These are phyloP conservation scores for Blastomyces percursus DNA, from an alignment of 2,329 filamentous ascomycete species.

Conservation along the genomic window DNA sequence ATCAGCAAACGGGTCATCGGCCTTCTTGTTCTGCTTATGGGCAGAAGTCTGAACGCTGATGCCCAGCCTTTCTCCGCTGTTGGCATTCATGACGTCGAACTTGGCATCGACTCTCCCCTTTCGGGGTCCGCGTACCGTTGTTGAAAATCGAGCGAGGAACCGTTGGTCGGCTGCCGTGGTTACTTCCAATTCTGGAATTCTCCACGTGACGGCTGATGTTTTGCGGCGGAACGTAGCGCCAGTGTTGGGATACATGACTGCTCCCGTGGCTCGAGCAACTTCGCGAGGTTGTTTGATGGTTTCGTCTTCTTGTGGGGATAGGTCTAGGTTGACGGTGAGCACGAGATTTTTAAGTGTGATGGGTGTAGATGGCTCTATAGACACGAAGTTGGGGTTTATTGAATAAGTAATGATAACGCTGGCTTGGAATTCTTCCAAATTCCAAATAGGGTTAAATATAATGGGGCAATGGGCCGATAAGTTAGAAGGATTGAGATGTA, in stretches of 20 bases:
- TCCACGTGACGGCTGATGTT: constrained; percentile 37
- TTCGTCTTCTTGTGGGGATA: constrained; percentile 29
- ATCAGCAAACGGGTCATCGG: constrained; percentile 40
- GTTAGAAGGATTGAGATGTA: constrained; percentile 56
- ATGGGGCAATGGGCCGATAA: constrained; percentile 57
- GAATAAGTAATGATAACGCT: constrained; percentile 76
- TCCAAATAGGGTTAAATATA: constrained; percentile 66
- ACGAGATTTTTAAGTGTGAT: constrained; percentile 66
- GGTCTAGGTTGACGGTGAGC: constrained; percentile 45
- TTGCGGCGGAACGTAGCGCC: constrained; percentile 38
- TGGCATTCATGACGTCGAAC: constrained; percentile 57
- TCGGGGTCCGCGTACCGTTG: constrained; percentile 58
- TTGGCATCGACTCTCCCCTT: constrained; percentile 70
- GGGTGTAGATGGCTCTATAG: constrained; percentile 32
- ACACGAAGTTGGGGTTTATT: constrained; percentile 59
- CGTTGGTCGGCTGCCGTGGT: constrained; percentile 51
- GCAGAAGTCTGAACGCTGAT: constrained; percentile 34
- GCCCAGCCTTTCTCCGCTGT: constrained; percentile 54
- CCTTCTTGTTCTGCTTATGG: constrained; percentile 20
- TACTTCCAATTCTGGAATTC: constrained; percentile 40
- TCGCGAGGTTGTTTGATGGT: constrained; percentile 38
- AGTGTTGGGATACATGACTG: constrained; percentile 37
- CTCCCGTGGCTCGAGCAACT: constrained; percentile 31
- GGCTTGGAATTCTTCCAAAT: constrained; percentile 72
- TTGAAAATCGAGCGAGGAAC: constrained; percentile 71